Evolutionary conservation across 2,329 filamentous ascomycete species (phyloP), one percentile per base, ranked within the genome.

Genomic region (Rutstroemia sp.): DNA sequence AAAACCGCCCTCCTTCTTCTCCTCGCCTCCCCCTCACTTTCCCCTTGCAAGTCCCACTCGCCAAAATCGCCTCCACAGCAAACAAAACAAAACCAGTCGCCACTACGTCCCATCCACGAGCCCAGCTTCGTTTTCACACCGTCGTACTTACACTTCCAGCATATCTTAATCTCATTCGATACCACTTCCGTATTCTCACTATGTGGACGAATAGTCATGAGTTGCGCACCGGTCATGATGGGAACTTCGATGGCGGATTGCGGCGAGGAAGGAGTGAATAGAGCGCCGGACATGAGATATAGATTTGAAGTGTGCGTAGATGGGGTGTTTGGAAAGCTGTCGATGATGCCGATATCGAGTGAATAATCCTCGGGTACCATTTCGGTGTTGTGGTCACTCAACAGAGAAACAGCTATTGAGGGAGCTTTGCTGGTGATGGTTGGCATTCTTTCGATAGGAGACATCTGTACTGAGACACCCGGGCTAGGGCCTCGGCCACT

Each of bases 31-130:
- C 18, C n/a, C 38, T 19, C 46, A 10, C 19, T 10, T 2, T 25
- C 27, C 10, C 16, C 37, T 2, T 47, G 12, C 19, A 21, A 21
- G 12, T 41, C 41, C 18, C 21, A 23, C 3, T 63, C 63, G n/a
- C 66, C 60, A n/a, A 62, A 44, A 50, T 63, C 59, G 45, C 59
- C 51, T 9, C 63, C 65, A 59, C 65, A 68, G 42, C 65, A 68
- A 19, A 63, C 46, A 52, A 64, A 62, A 34, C 62, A 66, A 3
- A 64, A 2, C 48, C 61, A 61, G 18, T 64, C 51, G 2, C 56
- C 52, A 18, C 52, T 49, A 10, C 57, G 39, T 55, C 62, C 58
- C 59, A 65, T 42, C 58, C 21, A 52, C 68, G 55, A 39, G 65
- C 49, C 18, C 65, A 3, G 7, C 49, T 58, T 37, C 66, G 67